Evolutionary conservation across 257 asterid genomes (phyloP).

Genomic region (Ligustrum vulgare): DNA sequence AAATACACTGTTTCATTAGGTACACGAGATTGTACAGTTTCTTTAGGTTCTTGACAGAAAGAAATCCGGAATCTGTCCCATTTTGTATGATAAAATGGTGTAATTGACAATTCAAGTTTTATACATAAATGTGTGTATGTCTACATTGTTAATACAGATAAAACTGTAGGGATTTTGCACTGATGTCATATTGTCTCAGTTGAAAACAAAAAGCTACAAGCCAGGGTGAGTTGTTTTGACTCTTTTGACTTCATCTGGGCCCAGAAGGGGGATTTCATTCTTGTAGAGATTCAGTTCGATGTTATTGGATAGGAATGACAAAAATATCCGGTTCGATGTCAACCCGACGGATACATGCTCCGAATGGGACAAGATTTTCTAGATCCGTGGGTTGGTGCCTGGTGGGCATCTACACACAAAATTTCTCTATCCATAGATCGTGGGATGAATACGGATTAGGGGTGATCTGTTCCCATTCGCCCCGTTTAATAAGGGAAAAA

Average conservation of each 20-base stretch:
- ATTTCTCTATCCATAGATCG: too few relatives aligned
- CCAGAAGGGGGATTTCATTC: not conserved
- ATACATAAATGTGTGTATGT: not conserved
- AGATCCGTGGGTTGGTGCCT: too few relatives aligned
- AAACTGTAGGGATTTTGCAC: not conserved
- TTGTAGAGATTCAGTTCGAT: not conserved
- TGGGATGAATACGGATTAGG: too few relatives aligned
- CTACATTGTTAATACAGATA: not conserved
- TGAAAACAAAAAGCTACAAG: not conserved
- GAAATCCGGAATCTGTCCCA: not conserved
- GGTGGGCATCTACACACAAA: too few relatives aligned
- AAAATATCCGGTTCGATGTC: too few relatives aligned
- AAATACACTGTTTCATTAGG: slow-evolving; percentile 8
- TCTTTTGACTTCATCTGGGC: not conserved
- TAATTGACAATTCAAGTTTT: slow-evolving; percentile 7
- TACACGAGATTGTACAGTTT: slow-evolving; percentile 17
- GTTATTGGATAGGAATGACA: too few relatives aligned
- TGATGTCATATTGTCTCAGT: not conserved
- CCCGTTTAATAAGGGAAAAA: too few relatives aligned
- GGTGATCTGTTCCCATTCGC: too few relatives aligned
- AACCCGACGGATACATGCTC: too few relatives aligned
- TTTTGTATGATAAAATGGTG: slow-evolving; percentile 8
- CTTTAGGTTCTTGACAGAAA: not conserved
- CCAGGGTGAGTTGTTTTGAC: not conserved
- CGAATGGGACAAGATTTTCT: too few relatives aligned